A percentile compares a stretch with the other conserved stretches of the same genome.
Evolutionary conservation across 2,329 filamentous ascomycete genomes (phyloP).

Genomic region (Aspergillus hortae): DNA sequence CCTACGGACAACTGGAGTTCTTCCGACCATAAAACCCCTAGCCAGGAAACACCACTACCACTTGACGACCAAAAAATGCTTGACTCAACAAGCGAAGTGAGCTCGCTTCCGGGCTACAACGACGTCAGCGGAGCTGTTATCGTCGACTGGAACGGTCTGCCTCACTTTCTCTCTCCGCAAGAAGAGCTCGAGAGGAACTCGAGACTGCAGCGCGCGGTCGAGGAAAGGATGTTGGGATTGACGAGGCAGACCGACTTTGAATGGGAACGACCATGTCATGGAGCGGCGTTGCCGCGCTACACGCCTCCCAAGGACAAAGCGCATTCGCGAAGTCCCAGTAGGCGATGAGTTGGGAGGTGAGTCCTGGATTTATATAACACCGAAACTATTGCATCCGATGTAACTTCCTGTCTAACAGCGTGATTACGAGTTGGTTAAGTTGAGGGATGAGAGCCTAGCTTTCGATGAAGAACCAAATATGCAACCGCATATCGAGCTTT

Average conservation of each 20-base stretch:
- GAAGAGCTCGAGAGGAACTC: conserved; percentile 20
- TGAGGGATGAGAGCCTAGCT: too few species aligned
- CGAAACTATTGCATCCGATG: not conserved
- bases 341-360: not conserved
- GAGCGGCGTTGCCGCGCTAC: conserved; percentile 13
- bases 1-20: not conserved
- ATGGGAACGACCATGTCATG: conserved; percentile 13
- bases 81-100: not conserved
- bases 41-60: not conserved
- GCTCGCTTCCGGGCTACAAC: conserved; percentile 19
- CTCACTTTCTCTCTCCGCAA: conserved; percentile 23
- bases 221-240: conserved; percentile 24
- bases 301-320: conserved; percentile 5
- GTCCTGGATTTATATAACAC: not conserved
- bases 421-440: too few species aligned
- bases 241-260: conserved; percentile 19
- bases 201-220: conserved; percentile 18
- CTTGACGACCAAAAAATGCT: not conserved
- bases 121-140: conserved; percentile 25
- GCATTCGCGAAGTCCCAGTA: not conserved
- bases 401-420: too few species aligned
- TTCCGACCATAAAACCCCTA: not conserved
- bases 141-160: conserved; percentile 20
- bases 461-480: too few species aligned
- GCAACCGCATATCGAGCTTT: not conserved